phyloP scores from a whole-genome alignment of 2,329 filamentous ascomycete genomes.

The Erysiphe neolycopersici region DNA sequence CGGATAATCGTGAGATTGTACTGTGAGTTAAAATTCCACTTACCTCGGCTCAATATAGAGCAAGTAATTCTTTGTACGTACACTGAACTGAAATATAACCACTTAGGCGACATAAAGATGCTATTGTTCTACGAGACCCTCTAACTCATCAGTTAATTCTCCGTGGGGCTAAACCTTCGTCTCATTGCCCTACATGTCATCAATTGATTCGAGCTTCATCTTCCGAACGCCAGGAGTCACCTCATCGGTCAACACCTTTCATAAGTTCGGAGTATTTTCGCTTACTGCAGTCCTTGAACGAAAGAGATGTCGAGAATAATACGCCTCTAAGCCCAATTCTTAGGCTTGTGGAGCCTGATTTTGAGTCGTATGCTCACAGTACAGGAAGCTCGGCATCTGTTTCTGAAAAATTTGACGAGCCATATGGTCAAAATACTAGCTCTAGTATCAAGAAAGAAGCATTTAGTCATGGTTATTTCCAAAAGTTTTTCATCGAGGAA shows the following conservation, averaged over 20 bases:
- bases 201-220: conserved; percentile 19
- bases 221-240: conserved; percentile 16
- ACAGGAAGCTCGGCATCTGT: conserved; percentile 8
- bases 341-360: conserved; percentile 15
- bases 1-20: conserved; percentile 52
- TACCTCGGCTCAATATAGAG: background rate
- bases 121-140: conserved; percentile 75
- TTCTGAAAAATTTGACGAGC: conserved; percentile 25
- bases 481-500: conserved; percentile 78
- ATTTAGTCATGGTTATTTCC: conserved; percentile 82
- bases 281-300: conserved; percentile 41
- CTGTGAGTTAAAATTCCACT: conserved; percentile 35
- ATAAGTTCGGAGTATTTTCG: conserved; percentile 87
- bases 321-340: conserved; percentile 25
- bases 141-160: conserved; percentile 66
- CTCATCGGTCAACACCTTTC: conserved; percentile 31
- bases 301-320: conserved; percentile 18
- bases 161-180: conserved; percentile 26
- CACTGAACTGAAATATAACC: background rate
- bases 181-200: conserved; percentile 40
- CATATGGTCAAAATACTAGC: conserved; percentile 16
- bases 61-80: conserved; percentile 4
- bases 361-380: conserved; percentile 6
- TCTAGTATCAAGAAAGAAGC: conserved; percentile 63
- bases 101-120: conserved; percentile 64